These are phyloP conservation scores for Candida tallmaniae DNA, from an alignment of 805 yeast genomes.

Conservation along the genomic window DNA sequence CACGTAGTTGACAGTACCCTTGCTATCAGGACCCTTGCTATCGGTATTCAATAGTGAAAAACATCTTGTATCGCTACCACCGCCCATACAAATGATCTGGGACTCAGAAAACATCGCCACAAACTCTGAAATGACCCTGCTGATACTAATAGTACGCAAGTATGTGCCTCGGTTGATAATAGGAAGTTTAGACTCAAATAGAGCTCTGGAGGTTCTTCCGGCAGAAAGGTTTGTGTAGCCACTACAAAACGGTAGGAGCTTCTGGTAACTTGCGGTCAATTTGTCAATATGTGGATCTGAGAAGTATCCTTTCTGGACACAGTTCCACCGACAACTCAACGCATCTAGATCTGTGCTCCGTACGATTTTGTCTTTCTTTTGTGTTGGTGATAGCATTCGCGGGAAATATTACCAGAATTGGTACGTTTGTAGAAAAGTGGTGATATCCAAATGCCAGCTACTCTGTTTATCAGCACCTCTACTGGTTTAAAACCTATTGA, in stretches of 20 bases:
- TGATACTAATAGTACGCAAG: constrained; percentile 52
- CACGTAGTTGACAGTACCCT: too few species aligned
- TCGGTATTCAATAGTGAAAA: constrained; percentile 42
- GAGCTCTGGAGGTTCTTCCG: constrained; percentile 33
- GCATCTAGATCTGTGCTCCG: constrained; percentile 69
- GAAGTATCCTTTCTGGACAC: constrained; percentile 46
- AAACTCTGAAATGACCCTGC: constrained; percentile 42
- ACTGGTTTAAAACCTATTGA: too few species aligned
- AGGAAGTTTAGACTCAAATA: constrained; percentile 50
- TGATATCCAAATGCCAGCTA: too few species aligned
- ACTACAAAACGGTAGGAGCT: constrained; percentile 33
- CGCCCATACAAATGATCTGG: constrained; percentile 69
- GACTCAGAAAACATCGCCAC: constrained; percentile 24
- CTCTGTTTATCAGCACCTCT: too few species aligned
- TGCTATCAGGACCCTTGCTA: too few species aligned
- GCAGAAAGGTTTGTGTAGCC: constrained; percentile 39
- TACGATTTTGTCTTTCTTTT: constrained; percentile 39
- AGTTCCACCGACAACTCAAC: constrained; percentile 56
- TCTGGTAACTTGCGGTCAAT: constrained; percentile 32
- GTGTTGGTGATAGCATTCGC: constrained; percentile 28
- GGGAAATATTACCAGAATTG: background rate
- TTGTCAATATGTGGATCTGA: constrained; percentile 33
- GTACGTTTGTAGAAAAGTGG: too few species aligned
- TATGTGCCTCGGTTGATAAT: constrained; percentile 70
- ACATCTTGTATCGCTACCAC: constrained; percentile 74